Evolutionary conservation across 2,329 filamentous ascomycete genomes (phyloP), one percentile per base, ranked within the genome.

Genomic region (Calycina marina): DNA sequence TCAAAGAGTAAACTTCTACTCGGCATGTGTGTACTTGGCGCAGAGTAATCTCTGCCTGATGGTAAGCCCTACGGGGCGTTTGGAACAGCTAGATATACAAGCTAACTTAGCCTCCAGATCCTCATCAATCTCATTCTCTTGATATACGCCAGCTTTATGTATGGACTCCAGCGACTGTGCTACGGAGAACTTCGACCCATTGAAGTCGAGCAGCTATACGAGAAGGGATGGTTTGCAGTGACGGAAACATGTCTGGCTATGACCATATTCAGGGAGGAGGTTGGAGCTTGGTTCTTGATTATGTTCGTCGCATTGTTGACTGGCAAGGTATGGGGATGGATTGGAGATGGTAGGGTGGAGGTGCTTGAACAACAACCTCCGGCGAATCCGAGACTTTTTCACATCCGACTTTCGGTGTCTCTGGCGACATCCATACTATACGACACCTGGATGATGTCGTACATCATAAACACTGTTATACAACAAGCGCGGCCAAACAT

Each of bases 311-410:
- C 78, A 15, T 67, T 98, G 24, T 71, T 98, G 28, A 88, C 85
- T 3, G 86, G 86, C 34, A 96, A 96, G 59, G 80, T 98, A 29
- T 98, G 92, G 86, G 83, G 85, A 34, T 98, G 92, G 90, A 93
- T 98, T 44, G 85, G 83, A 32, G 88, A 94, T 54, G 88, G 88
- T 14, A 72, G 92, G 32, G 84, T 98, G 34, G 92, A 98, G 53
- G 72, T 90, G 27, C 66, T 96, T 32, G 90, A 98, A 58, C 90
- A 98, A 56, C 86, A 96, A 56, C 86, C 88, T 3, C 88, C 88
- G 0, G 69, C 77, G 24, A 93, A 93, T 49, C 86, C 86, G 3
- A 69, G 76, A 18, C 62, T 94, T 11, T 96, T 96, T 61, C 90
- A 98, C 53, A 63, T 73, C 11, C 73, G 90, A 28, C 66, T 98